These are phyloP conservation scores for Xylariaceae sp. DNA, from an alignment of 2,329 filamentous ascomycete species.

Conservation along the genomic window DNA sequence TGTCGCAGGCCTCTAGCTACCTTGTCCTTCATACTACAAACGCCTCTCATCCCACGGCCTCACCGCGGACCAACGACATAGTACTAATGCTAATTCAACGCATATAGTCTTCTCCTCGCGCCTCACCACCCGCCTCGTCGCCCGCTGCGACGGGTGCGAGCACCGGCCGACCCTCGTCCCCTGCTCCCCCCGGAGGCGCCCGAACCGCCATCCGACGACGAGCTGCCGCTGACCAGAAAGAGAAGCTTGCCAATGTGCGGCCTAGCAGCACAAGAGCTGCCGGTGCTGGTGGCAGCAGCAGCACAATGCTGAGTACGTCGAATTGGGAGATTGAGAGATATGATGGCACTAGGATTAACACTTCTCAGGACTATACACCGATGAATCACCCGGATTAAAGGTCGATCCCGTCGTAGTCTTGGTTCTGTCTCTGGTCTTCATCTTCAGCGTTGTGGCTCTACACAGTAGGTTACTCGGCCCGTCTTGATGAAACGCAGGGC, in stretches of 20 bases:
- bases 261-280: constrained; percentile 90
- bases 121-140: constrained; percentile 56
- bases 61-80: constrained; percentile 4
- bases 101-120: constrained; percentile 53
- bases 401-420: constrained; percentile 97
- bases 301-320: constrained; percentile 91
- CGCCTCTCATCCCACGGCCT: not conserved
- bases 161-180: constrained; percentile 75
- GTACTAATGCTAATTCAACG: constrained; percentile 1
- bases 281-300: constrained; percentile 91
- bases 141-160: constrained; percentile 62
- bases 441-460: constrained; percentile 95
- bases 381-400: constrained; percentile 95
- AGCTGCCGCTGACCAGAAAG: constrained; percentile 94
- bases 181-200: constrained; percentile 85
- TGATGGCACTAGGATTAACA: constrained; percentile 26
- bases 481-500: constrained; percentile 15
- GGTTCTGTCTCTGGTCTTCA: constrained; percentile 94
- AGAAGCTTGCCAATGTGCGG: constrained; percentile 90
- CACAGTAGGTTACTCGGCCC: constrained; percentile 67
- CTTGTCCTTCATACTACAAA: not conserved
- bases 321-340: constrained; percentile 9
- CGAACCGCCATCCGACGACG: constrained; percentile 93
- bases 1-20: constrained; percentile 11
- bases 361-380: constrained; percentile 79